Evolutionary conservation across 768 basidiomycete genomes (phyloP).

Genomic region (Termitomyces sp.): DNA sequence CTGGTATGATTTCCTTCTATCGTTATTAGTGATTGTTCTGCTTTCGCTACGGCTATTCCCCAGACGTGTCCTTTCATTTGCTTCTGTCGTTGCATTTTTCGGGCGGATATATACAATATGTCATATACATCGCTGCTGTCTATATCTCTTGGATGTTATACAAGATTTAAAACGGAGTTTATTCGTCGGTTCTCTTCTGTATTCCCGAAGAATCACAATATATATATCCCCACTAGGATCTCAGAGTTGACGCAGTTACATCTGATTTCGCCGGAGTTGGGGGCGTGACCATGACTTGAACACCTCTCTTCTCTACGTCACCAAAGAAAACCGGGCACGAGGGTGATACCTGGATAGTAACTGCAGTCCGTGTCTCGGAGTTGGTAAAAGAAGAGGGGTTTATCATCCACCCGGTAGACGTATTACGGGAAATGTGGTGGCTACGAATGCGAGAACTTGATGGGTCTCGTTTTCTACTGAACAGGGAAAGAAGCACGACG

Average conservation of each 20-base stretch:
- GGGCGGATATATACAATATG: slow-evolving; percentile 7
- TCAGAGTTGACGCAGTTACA: neutral
- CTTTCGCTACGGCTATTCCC: neutral
- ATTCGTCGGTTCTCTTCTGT: neutral
- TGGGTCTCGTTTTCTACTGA: neutral
- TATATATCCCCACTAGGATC: neutral
- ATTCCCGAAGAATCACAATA: neutral
- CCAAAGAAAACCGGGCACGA: slow-evolving; percentile 26
- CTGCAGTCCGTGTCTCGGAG: neutral
- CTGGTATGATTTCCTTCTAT: neutral
- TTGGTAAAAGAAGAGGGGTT: slow-evolving; percentile 6
- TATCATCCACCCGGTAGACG: slow-evolving; percentile 1
- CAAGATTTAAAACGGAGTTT: too few relatives aligned
- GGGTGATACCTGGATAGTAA: slow-evolving; percentile 20
- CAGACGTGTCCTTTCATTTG: neutral
- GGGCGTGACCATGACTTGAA: slow-evolving; percentile 27
- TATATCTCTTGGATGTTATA: neutral
- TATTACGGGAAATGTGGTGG: neutral
- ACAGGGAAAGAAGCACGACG: slow-evolving; percentile 8
- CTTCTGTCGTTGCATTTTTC: neutral
- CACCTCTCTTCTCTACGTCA: slow-evolving; percentile 12
- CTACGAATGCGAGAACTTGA: neutral
- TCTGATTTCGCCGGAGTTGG: slow-evolving; percentile 24
- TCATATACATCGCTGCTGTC: slow-evolving; percentile 3
- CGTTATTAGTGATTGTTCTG: neutral